Conservation (phyloP, 768 basidiomycete genomes). For the Crepidotus variabilis region DNA sequence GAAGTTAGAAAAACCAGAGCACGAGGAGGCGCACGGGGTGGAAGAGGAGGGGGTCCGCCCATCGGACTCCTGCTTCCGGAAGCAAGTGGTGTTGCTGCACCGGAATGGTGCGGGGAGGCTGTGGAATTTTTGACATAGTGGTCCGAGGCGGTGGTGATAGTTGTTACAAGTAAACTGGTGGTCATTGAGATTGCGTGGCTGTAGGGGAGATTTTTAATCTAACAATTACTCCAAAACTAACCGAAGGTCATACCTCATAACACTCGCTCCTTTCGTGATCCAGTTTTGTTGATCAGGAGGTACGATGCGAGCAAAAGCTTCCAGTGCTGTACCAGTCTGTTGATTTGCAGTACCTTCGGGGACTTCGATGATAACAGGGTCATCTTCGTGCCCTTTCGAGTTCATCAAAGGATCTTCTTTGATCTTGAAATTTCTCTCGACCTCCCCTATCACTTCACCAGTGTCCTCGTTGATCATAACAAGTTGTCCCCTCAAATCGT, state of each 20-base stretch:
- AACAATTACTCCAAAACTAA: neutral
- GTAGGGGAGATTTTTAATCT: slow-evolving; percentile 4
- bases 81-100: slow-evolving; percentile 12
- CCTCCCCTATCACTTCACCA: slow-evolving; percentile 68
- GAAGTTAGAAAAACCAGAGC: slow-evolving; percentile 59
- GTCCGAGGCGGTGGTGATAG: slow-evolving; percentile 57
- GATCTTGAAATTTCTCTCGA: slow-evolving; percentile 54
- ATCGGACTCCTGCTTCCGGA: slow-evolving; percentile 8
- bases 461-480: slow-evolving; percentile 71
- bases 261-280: slow-evolving; percentile 58
- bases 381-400: slow-evolving; percentile 46
- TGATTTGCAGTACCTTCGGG: slow-evolving; percentile 41
- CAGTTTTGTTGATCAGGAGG: slow-evolving; percentile 69
- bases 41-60: slow-evolving; percentile 24
- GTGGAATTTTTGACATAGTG: slow-evolving; percentile 58
- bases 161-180: slow-evolving; percentile 58
- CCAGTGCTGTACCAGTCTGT: slow-evolving; percentile 38
- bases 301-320: slow-evolving; percentile 57
- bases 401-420: slow-evolving; percentile 56
- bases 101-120: slow-evolving; percentile 41
- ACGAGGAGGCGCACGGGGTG: slow-evolving; percentile 38
- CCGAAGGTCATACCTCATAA: slow-evolving; percentile 46
- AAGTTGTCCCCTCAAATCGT: slow-evolving; percentile 52
- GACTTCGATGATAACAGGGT: slow-evolving; percentile 73
- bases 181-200: slow-evolving; percentile 69